Base-by-base conservation (phyloP, 192 early-diverging fungal species). In the Coemansia sp. region DNA sequence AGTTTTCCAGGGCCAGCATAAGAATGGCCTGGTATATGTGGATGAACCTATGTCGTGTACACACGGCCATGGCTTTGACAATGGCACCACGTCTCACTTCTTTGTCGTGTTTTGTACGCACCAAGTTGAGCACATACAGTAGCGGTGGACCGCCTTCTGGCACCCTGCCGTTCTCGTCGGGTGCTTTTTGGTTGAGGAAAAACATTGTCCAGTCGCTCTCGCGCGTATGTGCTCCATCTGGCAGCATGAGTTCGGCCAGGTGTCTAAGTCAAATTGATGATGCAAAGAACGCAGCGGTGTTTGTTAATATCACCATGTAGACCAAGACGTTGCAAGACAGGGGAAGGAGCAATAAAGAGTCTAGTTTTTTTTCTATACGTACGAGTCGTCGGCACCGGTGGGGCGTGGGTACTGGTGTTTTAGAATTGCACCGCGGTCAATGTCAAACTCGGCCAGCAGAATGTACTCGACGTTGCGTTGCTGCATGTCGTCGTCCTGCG, bases 181-280 rank as follows among this genome's bases (percentile, higher is more conserved):
- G 76, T 29, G 69, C 64, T 47, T 67, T 78, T 51, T 85, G 85
- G 68, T 97, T 97, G 17, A 97, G 65, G 43, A 93, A 88, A 50
- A 97, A 95, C 54, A 92, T 83, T 15, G 92, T 94, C 90, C 91
- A 94, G 71, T 97, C 94, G 55, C 90, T 88, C 34, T 92, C 82
- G 18, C 92, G 80, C n/a, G 91, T 67, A 77, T 97, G 94, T 14
- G 92, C 89, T 3, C 94, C 94, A 65, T 97, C 94, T 4, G 94
- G 94, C 51, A 97, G 67, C 94, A 97, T 97, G 30, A 94, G 84
- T 50, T 97, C 94, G n/a, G 94, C 90, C 37, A 96, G 42, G 44
- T 66, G 64, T 39, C 62, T 64, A 64, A 5, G 39, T 26, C 7
- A 50, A 9, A n/a, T n/a, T n/a, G n/a, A n/a, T n/a, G n/a, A n/a